phyloP scores from a whole-genome alignment of 164 flowering plant genomes.

The Stephania japonica region DNA sequence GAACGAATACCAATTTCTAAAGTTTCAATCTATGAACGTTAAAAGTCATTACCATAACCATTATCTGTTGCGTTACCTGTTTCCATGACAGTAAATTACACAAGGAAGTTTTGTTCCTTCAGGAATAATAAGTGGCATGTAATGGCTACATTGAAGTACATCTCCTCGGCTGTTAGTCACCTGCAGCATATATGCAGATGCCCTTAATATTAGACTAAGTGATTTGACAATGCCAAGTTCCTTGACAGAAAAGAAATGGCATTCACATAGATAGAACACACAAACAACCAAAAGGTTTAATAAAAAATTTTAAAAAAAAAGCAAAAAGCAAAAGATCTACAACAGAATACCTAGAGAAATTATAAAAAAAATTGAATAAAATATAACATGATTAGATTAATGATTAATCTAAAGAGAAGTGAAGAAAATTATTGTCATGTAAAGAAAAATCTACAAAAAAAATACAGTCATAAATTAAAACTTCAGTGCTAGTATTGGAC shows the following conservation, averaged over 20 bases:
- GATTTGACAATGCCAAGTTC: neutral
- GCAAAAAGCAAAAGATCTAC: neutral
- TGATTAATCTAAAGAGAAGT: neutral
- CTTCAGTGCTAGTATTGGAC: neutral
- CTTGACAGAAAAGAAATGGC: neutral
- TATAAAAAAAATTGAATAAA: neutral
- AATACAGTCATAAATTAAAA: neutral
- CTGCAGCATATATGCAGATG: conserved; percentile 38
- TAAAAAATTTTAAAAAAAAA: neutral
- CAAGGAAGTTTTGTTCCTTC: conserved; percentile 79
- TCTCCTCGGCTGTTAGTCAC: conserved; percentile 70
- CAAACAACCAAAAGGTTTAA: neutral
- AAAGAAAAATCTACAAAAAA: neutral
- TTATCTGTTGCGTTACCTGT: conserved; percentile 53
- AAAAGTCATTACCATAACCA: neutral
- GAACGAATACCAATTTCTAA: neutral
- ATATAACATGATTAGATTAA: neutral
- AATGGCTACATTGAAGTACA: conserved; percentile 84
- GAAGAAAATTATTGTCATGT: neutral
- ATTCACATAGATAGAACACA: neutral
- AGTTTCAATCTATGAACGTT: neutral
- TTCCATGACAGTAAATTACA: conserved; percentile 98
- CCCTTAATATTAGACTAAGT: neutral
- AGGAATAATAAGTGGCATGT: conserved; percentile 62
- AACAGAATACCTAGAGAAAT: neutral